phyloP scores from a whole-genome alignment of 177 flowering plant species.

The Vitis hybrid region DNA sequence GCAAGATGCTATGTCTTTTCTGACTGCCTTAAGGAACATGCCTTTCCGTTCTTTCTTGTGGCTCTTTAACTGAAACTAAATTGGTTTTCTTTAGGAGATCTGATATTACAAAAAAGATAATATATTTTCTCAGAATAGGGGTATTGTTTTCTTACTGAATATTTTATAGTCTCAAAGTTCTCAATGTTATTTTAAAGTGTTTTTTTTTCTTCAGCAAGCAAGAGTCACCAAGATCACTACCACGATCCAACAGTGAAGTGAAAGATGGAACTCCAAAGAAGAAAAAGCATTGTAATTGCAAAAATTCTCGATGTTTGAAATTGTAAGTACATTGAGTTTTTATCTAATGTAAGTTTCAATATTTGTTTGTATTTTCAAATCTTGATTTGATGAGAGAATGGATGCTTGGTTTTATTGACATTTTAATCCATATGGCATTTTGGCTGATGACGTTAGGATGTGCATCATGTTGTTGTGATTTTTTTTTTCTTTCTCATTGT shows the following conservation, averaged over 20 bases:
- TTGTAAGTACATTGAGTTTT: slow-evolving; percentile 38
- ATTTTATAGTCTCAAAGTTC: too few relatives aligned
- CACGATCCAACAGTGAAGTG: slow-evolving; percentile 19
- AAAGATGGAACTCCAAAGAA: slow-evolving; percentile 62
- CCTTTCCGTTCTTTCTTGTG: too few relatives aligned
- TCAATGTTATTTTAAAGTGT: neutral
- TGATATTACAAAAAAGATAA: too few relatives aligned
- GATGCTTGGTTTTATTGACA: neutral
- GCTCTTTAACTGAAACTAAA: too few relatives aligned
- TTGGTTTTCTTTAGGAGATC: too few relatives aligned
- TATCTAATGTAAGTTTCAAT: neutral
- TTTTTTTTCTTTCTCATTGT: neutral
- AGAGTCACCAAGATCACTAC: slow-evolving; percentile 42
- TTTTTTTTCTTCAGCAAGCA: slow-evolving; percentile 35
- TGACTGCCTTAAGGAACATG: too few relatives aligned
- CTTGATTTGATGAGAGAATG: neutral
- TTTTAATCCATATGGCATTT: neutral
- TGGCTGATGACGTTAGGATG: neutral
- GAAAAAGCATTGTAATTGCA: slow-evolving; percentile 63
- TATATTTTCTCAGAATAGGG: too few relatives aligned
- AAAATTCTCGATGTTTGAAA: slow-evolving; percentile 60
- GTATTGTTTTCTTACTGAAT: too few relatives aligned
- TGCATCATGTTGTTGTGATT: neutral
- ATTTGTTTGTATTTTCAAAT: neutral
- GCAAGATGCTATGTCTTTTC: too few relatives aligned